Base-by-base conservation (phyloP, 345 rosid genomes). In the Fremontodendron californicum region DNA sequence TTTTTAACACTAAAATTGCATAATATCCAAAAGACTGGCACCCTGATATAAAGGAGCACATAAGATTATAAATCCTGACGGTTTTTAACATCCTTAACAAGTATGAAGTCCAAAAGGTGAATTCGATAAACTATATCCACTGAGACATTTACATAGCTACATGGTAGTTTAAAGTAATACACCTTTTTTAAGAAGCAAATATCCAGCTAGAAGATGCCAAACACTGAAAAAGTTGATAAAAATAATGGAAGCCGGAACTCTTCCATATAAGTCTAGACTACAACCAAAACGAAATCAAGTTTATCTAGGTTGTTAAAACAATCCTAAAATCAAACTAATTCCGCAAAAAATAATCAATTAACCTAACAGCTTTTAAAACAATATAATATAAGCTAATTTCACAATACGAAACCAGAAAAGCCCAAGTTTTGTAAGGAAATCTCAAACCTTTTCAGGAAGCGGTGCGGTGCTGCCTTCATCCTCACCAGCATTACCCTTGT, bases 401-500 rank as follows among this genome's bases (percentile, higher is more conserved):
- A 19, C 21, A 31, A 62, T 33, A 33, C 4, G 23, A 37, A 39
- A 67, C 71, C 19, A 42, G 4, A 43, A 43, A 48, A 29, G 58
- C 55, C 55, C 13, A 74, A 74, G 18, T 0, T 29, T 75, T 31
- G 0, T 9, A 21, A 12, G 48, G 83, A 58, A 43, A 23, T 13
- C 11, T n/a, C 74, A 49, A 67, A 90, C 94, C 88, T 80, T 88
- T 69, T 86, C 90, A 1, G 94, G 92, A 29, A 90, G 74, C 1
- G 91, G 92, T 9, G 78, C 83, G 16, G 89, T 69, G 79, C 76
- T 75, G 52, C 88, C 91, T 62, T 89, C 92, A 31, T 90, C 92
- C 21, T 88, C 92, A 5, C 78, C 88, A 12, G 85, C 89, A 68
- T 82, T 81, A 6, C 77, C 92, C 74, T 85, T 82, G 48, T 79